Base-by-base conservation (phyloP, 139 green algal genomes). In the Picochlorum costavermella region DNA sequence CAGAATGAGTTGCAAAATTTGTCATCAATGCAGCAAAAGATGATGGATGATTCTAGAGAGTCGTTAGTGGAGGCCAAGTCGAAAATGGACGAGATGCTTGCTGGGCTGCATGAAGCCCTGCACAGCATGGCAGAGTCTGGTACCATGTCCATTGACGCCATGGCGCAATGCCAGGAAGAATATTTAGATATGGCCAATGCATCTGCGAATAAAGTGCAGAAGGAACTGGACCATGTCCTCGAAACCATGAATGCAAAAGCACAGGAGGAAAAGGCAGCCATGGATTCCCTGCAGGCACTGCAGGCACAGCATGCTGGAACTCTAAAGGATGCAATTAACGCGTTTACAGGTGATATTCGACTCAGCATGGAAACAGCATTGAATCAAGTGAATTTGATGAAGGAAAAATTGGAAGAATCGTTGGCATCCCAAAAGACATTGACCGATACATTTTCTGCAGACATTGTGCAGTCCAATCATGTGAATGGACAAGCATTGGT, bases 61-160 rank as follows among this genome's bases (percentile, higher is more conserved):
- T n/a, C 12, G 20, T 33, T 30, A 6, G 50, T n/a, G 3, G 50
- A 31, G 10, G 25, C 50, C n/a, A 59, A 59, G 12, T n/a, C 14
- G 50, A 30, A 59, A 59, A 14, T 59, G 25, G 12, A 37, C 14
- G 50, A 33, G 8, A 33, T 59, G 25, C 25, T 59, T 8, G 36
- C 12, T 30, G 50, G 25, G 20, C 14, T 59, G 2, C 60, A 60
- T 12, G 70, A 30, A 12, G 50, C 50, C n/a, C 43, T 29, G 6
- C 57, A 61, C 1, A 65, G 60, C 4, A 55, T 68, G 46, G 51
- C 82, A 58, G 31, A 69, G 14, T 67, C 63, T 75, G 43, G 60
- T 31, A 23, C 40, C 50, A 55, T 37, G 30, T 28, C 40, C 12
- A 14, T 69, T 30, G n/a, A 45, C 13, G 64, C 61, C 20, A 36